Base-by-base conservation (phyloP, 2,329 filamentous ascomycete species). In the Talaromyces islandicus region DNA sequence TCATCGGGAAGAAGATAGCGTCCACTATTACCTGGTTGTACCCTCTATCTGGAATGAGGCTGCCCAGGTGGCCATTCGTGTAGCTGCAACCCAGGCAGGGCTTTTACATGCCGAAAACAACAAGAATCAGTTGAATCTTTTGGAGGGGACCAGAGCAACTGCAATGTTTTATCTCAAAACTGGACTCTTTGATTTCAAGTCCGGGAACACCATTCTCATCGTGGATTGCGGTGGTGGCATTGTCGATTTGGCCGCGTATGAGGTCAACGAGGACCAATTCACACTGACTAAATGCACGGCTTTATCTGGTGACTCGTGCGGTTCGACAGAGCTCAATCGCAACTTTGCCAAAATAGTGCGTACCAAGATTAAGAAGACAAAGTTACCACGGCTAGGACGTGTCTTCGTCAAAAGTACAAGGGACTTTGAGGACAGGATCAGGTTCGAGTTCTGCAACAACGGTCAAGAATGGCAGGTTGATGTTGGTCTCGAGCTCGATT, bases 381-480 rank as follows among this genome's bases (percentile, higher is more conserved):
- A n/a, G n/a, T n/a, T 97, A 79, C 83, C 97, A 51, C 92, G 93
- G 97, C 71, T 93, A 19, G 93, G 93, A 46, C 92, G 93, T 76
- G 93, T 99, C 59, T 97, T 97, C 75, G 93, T 93, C 66, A 97
- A 97, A 80, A 97, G 93, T 76, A 97, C 97, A 77, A 97, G 97
- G 93, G 94, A 97, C 78, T 97, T 97, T 70, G 93, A 97, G 81
- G 97, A 97, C 84, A 84, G 93, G 75, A 97, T 97, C 84, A 97
- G 97, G 83, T 93, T 93, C 56, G 93, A 97, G 76, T 97, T 97
- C 88, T 87, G 93, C 64, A 97, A 97, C 81, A 97, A 97, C 75
- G 92, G 93, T 56, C 93, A 97, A 77, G 97, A 97, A 77, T 97
- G 94, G 94, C 93, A 93, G 52, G 92, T 97, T 24, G 93, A 99